phyloP scores from a whole-genome alignment of 495 filamentous ascomycete genomes.

The Penicillium pulvis region DNA sequence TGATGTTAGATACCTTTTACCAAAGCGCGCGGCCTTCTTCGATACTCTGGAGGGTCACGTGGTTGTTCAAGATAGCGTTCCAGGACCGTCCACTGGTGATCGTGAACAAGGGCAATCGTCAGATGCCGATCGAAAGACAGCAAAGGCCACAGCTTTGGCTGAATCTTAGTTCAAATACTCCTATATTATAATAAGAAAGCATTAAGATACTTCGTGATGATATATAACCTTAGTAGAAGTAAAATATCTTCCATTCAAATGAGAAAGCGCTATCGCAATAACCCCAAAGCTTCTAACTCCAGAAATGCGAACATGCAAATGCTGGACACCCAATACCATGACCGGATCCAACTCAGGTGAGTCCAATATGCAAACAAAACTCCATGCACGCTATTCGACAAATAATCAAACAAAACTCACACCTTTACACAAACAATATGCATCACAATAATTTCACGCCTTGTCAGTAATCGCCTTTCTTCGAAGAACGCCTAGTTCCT shows the following conservation, averaged over 20 bases:
- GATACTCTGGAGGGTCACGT: constrained; percentile 18
- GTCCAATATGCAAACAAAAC: constrained; percentile 15
- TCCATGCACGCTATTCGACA: constrained; percentile 17
- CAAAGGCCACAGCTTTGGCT: neutral
- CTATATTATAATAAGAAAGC: neutral
- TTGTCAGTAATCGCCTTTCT: constrained; percentile 41
- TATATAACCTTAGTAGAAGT: neutral
- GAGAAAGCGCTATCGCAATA: constrained; percentile 16
- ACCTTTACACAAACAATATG: neutral
- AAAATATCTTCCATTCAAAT: constrained; percentile 12
- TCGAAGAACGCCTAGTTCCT: constrained; percentile 46
- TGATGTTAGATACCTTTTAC: constrained; percentile 32
- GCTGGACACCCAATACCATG: constrained; percentile 16
- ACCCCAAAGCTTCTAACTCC: constrained; percentile 22
- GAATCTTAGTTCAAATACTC: neutral
- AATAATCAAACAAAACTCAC: neutral
- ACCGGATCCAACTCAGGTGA: constrained; percentile 11
- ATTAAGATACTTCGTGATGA: too few species aligned
- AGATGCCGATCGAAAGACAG: constrained; percentile 5
- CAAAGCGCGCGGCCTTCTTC: constrained; percentile 29
- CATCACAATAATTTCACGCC: constrained; percentile 6
- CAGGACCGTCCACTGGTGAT: constrained; percentile 7
- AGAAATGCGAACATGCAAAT: constrained; percentile 25
- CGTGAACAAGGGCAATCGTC: neutral
- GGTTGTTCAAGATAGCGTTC: neutral